Conservation (phyloP, 2,329 filamentous ascomycete species). For the Penicillium decumbens region DNA sequence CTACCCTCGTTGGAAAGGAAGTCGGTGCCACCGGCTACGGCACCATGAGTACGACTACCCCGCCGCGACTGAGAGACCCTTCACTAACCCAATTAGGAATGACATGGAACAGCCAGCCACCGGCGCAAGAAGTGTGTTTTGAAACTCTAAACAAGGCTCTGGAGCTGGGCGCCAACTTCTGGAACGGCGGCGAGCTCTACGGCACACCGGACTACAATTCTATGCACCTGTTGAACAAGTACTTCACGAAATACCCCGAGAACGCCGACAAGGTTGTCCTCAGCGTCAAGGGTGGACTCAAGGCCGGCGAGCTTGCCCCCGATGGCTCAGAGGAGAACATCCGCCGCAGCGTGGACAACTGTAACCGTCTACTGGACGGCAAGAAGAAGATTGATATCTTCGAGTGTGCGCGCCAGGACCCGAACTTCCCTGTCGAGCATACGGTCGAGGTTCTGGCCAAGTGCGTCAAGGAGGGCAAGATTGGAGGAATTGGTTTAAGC, state of each 20-base stretch:
- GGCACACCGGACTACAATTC: constrained; percentile 56
- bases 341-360: constrained; percentile 56
- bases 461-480: constrained; percentile 42
- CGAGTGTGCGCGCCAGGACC: constrained; percentile 55
- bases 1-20: constrained; percentile 29
- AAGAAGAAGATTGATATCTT: constrained; percentile 60
- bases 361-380: constrained; percentile 51
- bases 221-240: constrained; percentile 56
- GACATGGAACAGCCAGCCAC: constrained; percentile 31
- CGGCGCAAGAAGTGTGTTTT: constrained; percentile 38
- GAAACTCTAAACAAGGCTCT: constrained; percentile 55
- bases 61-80: constrained; percentile 1
- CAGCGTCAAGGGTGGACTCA: constrained; percentile 57
- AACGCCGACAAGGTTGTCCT: constrained; percentile 60
- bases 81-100: constrained; percentile 26
- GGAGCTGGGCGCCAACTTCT: constrained; percentile 47
- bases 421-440: constrained; percentile 47
- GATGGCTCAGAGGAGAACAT: constrained; percentile 54
- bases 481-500: constrained; percentile 43
- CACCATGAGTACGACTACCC: constrained; percentile 47
- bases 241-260: constrained; percentile 61
- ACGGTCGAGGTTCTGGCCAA: constrained; percentile 39
- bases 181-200: constrained; percentile 65
- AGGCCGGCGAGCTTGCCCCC: constrained; percentile 35
- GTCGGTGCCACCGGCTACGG: constrained; percentile 53